phyloP scores from a whole-genome alignment of 768 basidiomycete genomes.

The Termitomyces sp. region DNA sequence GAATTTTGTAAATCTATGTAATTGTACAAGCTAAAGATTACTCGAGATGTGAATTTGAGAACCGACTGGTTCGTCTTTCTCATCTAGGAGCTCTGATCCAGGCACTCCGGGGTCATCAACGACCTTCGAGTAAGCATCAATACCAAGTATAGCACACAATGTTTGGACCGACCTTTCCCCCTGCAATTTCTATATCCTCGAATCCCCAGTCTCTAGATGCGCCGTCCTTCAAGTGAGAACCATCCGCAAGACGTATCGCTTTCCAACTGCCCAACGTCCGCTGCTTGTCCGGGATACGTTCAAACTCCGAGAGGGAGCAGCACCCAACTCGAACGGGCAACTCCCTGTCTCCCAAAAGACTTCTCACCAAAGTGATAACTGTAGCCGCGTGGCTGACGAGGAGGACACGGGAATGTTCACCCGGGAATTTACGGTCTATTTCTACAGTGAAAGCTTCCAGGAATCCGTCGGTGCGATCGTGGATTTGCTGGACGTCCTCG shows the following conservation, averaged over 20 bases:
- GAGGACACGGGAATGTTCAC: conserved; percentile 48
- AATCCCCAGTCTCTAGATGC: conserved; percentile 77
- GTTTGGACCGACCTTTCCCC: conserved; percentile 48
- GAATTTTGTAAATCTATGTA: neutral
- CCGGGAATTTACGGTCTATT: conserved; percentile 41
- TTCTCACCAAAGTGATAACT: conserved; percentile 59
- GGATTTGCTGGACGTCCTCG: conserved; percentile 61
- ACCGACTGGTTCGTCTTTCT: conserved; percentile 52
- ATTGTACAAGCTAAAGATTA: conserved; percentile 27
- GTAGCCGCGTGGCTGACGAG: conserved; percentile 78
- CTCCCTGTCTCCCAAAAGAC: conserved; percentile 49
- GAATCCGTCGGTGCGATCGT: conserved; percentile 55
- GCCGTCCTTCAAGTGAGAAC: conserved; percentile 56
- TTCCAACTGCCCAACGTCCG: conserved; percentile 44
- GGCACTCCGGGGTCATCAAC: conserved; percentile 66
- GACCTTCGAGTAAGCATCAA: conserved; percentile 39
- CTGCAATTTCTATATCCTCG: conserved; percentile 60
- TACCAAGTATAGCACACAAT: conserved; percentile 1
- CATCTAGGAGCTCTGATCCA: conserved; percentile 55
- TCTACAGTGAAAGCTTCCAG: conserved; percentile 48
- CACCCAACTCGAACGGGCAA: conserved; percentile 67
- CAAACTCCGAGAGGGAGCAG: conserved; percentile 64
- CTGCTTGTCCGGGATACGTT: conserved; percentile 26
- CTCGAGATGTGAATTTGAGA: conserved; percentile 39
- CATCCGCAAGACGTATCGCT: conserved; percentile 47